Conservation (phyloP, 2,329 filamentous ascomycete genomes). For the Nannizziopsis arthrosporioides region DNA sequence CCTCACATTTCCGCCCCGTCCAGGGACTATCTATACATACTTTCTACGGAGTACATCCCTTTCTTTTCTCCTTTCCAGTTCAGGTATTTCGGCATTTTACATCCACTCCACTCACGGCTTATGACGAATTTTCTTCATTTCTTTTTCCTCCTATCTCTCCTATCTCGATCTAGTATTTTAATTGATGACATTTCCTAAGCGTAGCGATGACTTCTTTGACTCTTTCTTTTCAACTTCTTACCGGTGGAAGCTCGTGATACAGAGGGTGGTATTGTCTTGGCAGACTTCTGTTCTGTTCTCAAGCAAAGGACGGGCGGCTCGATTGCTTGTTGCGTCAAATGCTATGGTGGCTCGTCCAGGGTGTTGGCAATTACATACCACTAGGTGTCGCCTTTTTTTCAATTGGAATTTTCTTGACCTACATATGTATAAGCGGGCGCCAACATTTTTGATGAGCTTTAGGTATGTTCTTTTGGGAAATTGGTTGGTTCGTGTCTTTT, state of each 20-base stretch:
- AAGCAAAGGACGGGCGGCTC: background rate
- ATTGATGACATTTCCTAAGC: constrained; percentile 3
- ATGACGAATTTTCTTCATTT: background rate
- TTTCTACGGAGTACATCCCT: too few relatives aligned
- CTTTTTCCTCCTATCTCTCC: background rate
- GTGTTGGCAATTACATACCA: background rate
- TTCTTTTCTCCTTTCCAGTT: background rate
- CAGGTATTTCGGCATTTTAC: background rate
- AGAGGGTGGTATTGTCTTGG: too few relatives aligned
- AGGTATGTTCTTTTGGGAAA: too few relatives aligned
- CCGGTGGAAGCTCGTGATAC: too few relatives aligned
- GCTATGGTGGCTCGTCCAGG: background rate
- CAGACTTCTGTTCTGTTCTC: background rate
- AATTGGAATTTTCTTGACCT: background rate
- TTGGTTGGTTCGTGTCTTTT: too few relatives aligned
- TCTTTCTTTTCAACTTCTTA: background rate
- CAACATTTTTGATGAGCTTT: too few relatives aligned
- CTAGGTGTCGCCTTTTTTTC: background rate
- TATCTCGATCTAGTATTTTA: background rate
- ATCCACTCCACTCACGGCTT: constrained; percentile 4
- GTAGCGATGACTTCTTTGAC: background rate
- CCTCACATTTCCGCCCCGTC: background rate
- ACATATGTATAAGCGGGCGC: too few relatives aligned
- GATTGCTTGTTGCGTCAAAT: background rate
- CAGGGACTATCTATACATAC: background rate